phyloP scores from a whole-genome alignment of 768 basidiomycete genomes.

The Sporobolomyces pararoseus region DNA sequence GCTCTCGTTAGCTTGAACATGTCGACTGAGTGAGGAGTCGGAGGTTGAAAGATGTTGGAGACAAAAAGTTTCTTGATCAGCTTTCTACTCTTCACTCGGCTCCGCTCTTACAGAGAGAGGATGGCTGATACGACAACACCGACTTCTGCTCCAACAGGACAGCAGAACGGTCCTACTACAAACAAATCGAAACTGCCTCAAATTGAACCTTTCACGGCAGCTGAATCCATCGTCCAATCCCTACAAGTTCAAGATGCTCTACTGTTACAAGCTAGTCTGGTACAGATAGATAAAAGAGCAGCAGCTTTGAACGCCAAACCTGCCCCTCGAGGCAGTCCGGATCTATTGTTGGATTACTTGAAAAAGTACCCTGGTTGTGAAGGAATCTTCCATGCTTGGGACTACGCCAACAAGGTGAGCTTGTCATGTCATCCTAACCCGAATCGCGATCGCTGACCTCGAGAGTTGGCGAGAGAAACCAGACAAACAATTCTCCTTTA shows the following conservation, averaged over 20 bases:
- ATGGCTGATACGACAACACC: not conserved
- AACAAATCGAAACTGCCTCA: constrained; percentile 11
- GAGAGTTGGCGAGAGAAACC: not conserved
- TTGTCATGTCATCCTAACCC: not conserved
- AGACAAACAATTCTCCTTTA: constrained; percentile 41
- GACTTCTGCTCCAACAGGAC: not conserved
- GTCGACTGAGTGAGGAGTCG: not conserved
- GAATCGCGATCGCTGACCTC: not conserved
- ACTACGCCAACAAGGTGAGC: constrained; percentile 39
- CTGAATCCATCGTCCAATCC: constrained; percentile 14
- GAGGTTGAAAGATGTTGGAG: not conserved
- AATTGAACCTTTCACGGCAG: constrained; percentile 22
- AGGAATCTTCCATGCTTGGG: constrained; percentile 37
- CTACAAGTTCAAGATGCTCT: constrained; percentile 23
- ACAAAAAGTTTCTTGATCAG: not conserved
- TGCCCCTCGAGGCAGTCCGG: constrained; percentile 12
- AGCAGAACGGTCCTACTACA: not conserved
- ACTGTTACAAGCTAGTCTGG: constrained; percentile 18
- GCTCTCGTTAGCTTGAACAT: not conserved
- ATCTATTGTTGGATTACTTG: constrained; percentile 39
- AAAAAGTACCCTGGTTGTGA: constrained; percentile 26
- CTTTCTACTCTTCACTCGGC: not conserved
- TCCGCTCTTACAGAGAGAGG: not conserved
- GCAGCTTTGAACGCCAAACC: constrained; percentile 24
- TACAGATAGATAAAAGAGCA: constrained; percentile 36